Evolutionary conservation across 768 basidiomycete genomes (phyloP).

Genomic region (Filobasidium wieringae): DNA sequence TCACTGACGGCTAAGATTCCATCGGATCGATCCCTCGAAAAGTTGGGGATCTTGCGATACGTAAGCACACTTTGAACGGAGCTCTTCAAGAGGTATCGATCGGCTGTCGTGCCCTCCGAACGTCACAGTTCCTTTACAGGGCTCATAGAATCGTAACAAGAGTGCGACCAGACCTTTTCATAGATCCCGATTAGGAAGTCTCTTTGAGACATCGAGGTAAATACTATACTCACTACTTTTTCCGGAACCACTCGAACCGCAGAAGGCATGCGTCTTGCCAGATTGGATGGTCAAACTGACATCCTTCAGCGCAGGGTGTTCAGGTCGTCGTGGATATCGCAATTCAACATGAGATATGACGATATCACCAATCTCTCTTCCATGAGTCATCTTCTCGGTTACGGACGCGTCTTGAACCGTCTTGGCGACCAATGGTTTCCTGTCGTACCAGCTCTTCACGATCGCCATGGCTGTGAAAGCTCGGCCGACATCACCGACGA

Average conservation of each 20-base stretch:
- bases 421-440: slow-evolving; percentile 10
- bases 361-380: slow-evolving; percentile 11
- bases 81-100: slow-evolving; percentile 19
- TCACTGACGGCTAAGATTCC: slow-evolving; percentile 18
- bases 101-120: slow-evolving; percentile 33
- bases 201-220: neutral
- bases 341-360: slow-evolving; percentile 23
- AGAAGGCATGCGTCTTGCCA: slow-evolving; percentile 33
- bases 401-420: neutral
- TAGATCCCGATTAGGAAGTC: neutral
- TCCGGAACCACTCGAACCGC: slow-evolving; percentile 28
- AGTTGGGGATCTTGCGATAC: slow-evolving; percentile 36
- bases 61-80: slow-evolving; percentile 28
- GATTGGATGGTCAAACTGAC: slow-evolving; percentile 25
- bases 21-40: slow-evolving; percentile 31
- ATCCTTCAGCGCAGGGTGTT: slow-evolving; percentile 21
- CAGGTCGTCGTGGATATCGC: slow-evolving; percentile 29
- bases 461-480: slow-evolving; percentile 17
- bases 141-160: slow-evolving; percentile 35
- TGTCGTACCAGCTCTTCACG: slow-evolving; percentile 25
- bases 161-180: slow-evolving; percentile 26
- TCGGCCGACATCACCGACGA: slow-evolving; percentile 25
- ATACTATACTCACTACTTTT: slow-evolving; percentile 19
- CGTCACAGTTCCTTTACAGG: slow-evolving; percentile 21
- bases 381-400: neutral